Percentiles rank a stretch among this genome's conserved stretches.
Conservation (phyloP, 306 rosid genomes). For the Vigna reflexopilosa region DNA sequence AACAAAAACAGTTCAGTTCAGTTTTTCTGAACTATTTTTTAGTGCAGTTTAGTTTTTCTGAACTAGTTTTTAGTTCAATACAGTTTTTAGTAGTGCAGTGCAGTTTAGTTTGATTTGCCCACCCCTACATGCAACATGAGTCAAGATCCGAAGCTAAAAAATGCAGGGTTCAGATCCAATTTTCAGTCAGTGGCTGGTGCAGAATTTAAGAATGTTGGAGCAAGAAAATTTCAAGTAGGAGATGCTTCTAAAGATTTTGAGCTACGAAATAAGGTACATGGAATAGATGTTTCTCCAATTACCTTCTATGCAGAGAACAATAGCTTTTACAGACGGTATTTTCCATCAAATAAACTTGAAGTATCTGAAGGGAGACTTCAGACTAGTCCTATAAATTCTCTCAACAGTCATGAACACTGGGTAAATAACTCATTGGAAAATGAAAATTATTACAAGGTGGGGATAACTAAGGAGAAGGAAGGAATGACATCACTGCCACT, state of each 20-base stretch:
- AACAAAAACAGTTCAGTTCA: too few species aligned
- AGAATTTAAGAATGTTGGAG: slow-evolving; percentile 48
- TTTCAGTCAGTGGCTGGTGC: slow-evolving; percentile 61
- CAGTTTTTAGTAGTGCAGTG: too few species aligned
- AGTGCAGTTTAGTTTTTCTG: too few species aligned
- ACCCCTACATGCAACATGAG: slow-evolving; percentile 37
- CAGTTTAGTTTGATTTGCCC: too few species aligned
- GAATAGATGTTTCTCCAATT: slow-evolving; percentile 56
- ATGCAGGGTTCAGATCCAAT: slow-evolving; percentile 58
- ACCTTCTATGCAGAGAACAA: slow-evolving; percentile 48
- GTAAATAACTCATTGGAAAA: slow-evolving; percentile 44
- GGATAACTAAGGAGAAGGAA: slow-evolving; percentile 47
- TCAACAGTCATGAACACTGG: slow-evolving; percentile 53
- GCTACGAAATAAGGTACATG: slow-evolving; percentile 34
- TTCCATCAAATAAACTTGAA: slow-evolving; percentile 42
- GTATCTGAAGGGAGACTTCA: slow-evolving; percentile 48
- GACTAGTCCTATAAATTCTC: slow-evolving; percentile 43
- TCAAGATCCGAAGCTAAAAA: slow-evolving; percentile 45
- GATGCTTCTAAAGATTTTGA: slow-evolving; percentile 56
- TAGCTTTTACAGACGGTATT: slow-evolving; percentile 33
- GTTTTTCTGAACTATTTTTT: too few species aligned
- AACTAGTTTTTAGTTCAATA: too few species aligned
- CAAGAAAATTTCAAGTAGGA: slow-evolving; percentile 45
- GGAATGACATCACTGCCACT: slow-evolving; percentile 45
- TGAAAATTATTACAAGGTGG: slow-evolving; percentile 41